Base-by-base conservation (phyloP, 176 grass and related monocot species). In the Oryza rufipogon region DNA sequence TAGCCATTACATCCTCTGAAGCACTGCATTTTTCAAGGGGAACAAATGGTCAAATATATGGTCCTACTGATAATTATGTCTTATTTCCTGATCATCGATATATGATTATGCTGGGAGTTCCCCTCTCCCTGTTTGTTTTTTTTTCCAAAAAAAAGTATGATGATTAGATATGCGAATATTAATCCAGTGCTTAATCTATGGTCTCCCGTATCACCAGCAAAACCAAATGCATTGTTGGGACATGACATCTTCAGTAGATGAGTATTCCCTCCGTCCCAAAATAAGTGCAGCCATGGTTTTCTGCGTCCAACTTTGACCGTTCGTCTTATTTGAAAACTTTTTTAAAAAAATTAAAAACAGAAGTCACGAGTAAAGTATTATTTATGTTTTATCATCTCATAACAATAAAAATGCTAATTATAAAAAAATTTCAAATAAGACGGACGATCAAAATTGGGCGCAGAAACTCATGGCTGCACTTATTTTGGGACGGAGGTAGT, bases 201-300 rank as follows among this genome's bases (percentile, higher is more conserved):
- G 38, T 49, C 54, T 2, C 25, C 44, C 17, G 0, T 39, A 12
- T 34, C 49, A 13, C 71, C 45, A 5, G 33, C n/a, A 66, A 75
- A 83, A 61, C 41, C 8, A 70, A 70, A n/a, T 36, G 66, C 65
- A 34, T 63, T 78, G 34, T 39, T 82, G 66, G 23, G 81, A 47
- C 54, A 39, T 26, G 68, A 76, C 69, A 76, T 63, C 42, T 44
- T 44, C 42, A 10, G 42, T 44, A 44, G 17, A 58, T 70, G 36
- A 84, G 36, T n/a, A n/a, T n/a, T n/a, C n/a, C n/a, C n/a, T n/a
- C n/a, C n/a, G n/a, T n/a, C n/a, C n/a, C n/a, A n/a, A n/a, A n/a
- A n/a, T n/a, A n/a, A n/a, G n/a, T n/a, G n/a, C n/a, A n/a, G n/a
- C n/a, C n/a, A n/a, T n/a, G n/a, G n/a, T n/a, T n/a, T n/a, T n/a